phyloP scores from a whole-genome alignment of 2,329 filamentous ascomycete species.

The Hypomyces rosellus region DNA sequence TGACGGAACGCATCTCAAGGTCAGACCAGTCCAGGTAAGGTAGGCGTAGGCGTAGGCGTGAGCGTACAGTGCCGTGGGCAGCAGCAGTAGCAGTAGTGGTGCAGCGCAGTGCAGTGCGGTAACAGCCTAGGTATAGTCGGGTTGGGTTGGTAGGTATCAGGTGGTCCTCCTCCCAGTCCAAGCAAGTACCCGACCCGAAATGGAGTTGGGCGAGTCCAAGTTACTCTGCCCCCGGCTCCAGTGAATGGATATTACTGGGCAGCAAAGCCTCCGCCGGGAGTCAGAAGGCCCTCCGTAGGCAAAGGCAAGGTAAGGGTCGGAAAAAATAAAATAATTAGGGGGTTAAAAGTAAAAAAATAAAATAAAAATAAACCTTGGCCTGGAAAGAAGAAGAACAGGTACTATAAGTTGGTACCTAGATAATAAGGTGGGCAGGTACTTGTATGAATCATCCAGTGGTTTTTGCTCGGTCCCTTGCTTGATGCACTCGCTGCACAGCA shows the following conservation, averaged over 20 bases:
- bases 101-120: background rate
- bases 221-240: background rate
- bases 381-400: background rate
- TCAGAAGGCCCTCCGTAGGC: too few relatives aligned
- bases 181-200: background rate
- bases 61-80: background rate
- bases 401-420: too few relatives aligned
- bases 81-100: background rate
- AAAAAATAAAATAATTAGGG: background rate
- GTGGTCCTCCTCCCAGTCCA: background rate
- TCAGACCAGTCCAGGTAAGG: background rate
- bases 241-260: background rate
- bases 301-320: too few relatives aligned
- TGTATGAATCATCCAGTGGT: too few relatives aligned
- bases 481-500: too few relatives aligned
- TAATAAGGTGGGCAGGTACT: too few relatives aligned
- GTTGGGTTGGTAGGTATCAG: background rate
- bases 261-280: background rate
- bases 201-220: constrained; percentile 5
- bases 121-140: background rate
- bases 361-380: background rate
- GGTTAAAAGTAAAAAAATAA: background rate
- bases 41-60: too few relatives aligned
- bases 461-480: too few relatives aligned
- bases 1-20: constrained; percentile 11